phyloP scores from a whole-genome alignment of 768 basidiomycete genomes.

The Astraeus odoratus region DNA sequence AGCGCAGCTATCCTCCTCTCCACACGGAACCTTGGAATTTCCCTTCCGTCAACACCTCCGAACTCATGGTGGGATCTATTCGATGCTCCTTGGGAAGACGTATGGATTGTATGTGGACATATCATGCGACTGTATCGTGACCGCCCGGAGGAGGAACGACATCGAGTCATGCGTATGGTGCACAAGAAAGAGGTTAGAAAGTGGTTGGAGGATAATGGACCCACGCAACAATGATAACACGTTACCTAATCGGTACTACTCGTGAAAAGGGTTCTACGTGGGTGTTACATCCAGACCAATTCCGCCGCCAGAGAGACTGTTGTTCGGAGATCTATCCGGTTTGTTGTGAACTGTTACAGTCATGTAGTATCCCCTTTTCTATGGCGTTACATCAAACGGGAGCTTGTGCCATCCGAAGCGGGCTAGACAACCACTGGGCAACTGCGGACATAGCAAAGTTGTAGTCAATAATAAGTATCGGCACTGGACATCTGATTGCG shows the following conservation, averaged over 20 bases:
- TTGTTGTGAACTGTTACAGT: too few species aligned
- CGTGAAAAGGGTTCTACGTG: too few species aligned
- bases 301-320: too few species aligned
- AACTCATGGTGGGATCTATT: slow-evolving; percentile 93
- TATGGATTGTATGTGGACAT: slow-evolving; percentile 78
- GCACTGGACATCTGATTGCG: too few species aligned
- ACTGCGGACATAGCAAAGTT: too few species aligned
- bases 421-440: too few species aligned
- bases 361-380: background rate
- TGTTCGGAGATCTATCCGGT: too few species aligned
- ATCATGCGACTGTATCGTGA: slow-evolving; percentile 75
- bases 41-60: slow-evolving; percentile 65
- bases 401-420: too few species aligned
- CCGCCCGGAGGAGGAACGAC: slow-evolving; percentile 38
- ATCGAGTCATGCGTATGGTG: slow-evolving; percentile 49
- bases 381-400: background rate
- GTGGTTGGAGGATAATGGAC: slow-evolving; percentile 65
- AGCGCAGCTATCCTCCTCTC: slow-evolving; percentile 84
- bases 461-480: too few species aligned
- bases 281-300: too few species aligned
- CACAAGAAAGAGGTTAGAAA: slow-evolving; percentile 73
- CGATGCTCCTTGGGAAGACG: slow-evolving; percentile 84
- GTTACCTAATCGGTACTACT: too few species aligned
- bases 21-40: slow-evolving; percentile 60
- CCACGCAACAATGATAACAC: slow-evolving; percentile 7